Base-by-base conservation (phyloP, 2,329 filamentous ascomycete species). In the Periglandula ipomoeae region DNA sequence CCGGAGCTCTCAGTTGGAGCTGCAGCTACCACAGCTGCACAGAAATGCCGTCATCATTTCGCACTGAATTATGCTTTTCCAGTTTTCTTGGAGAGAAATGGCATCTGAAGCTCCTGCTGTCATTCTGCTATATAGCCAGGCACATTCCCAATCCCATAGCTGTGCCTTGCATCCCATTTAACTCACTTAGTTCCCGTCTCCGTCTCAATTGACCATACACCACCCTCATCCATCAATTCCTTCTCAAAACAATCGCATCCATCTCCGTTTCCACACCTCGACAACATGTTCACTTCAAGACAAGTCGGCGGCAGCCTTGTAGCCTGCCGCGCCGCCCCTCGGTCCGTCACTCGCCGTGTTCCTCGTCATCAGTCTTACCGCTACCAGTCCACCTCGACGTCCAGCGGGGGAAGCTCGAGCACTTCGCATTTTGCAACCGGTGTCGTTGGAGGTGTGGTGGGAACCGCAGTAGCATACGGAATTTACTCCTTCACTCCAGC, bases 401-500 rank as follows among this genome's bases (percentile, higher is more conserved):
- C 63, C 11, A 26, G 24, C 32, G 52, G 47, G 26, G 49, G 55
- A 24, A 37, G 49, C n/a, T 51, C 54, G 7, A 53, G 53, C 46
- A 56, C 53, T 41, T 65, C 66, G 2, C 63, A 70, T 48, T 55
- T 73, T 41, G 64, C 58, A 2, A 61, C 68, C 2, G 73, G 72
- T 45, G 51, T 71, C 1, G 66, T 66, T 3, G 72, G 73, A 34
- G 73, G 73, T 40, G 50, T 74, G 4, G 67, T 61, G 6, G 71
- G 70, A 15, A 70, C 69, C 2, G 57, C 62, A 1, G 47, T 71
- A 4, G 66, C 74, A 44, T 75, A 70, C 51, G 69, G 64, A 39
- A 55, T 66, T 46, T 74, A 71, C 56, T 65, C 65, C 9, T 64
- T 70, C 54, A 72, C 71, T 0, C 71, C 71, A 0, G 63, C 71